These are phyloP conservation scores for Gymnopus androsaceus DNA, from an alignment of 1,284 basidiomycete genomes.

Conservation along the genomic window DNA sequence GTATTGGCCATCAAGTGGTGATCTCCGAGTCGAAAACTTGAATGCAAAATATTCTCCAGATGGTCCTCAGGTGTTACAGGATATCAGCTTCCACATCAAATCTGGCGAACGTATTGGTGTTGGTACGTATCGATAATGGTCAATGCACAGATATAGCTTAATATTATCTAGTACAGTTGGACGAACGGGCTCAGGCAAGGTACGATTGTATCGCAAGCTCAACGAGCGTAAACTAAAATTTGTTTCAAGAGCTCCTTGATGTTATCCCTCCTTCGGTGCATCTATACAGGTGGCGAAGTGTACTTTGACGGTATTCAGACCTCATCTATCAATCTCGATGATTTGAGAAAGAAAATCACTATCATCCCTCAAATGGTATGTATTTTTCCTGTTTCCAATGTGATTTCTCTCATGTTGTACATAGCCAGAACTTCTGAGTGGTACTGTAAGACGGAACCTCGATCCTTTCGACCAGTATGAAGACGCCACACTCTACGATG, in stretches of 20 bases:
- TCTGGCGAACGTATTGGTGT: conserved; percentile 53
- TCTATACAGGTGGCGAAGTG: conserved; percentile 45
- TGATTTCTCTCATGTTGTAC: not conserved
- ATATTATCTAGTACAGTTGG: conserved; percentile 44
- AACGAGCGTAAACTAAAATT: no score
- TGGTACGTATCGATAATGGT: conserved; percentile 32
- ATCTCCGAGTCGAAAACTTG: conserved; percentile 53
- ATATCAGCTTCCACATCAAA: conserved; percentile 44
- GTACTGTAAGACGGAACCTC: conserved; percentile 50
- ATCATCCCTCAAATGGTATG: conserved; percentile 39
- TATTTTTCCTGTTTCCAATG: conserved; percentile 41
- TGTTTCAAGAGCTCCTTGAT: conserved; percentile 34
- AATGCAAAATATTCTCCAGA: conserved; percentile 47
- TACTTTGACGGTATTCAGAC: conserved; percentile 41
- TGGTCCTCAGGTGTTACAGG: conserved; percentile 44
- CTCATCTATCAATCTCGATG: conserved; percentile 51
- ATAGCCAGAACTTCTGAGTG: conserved; percentile 54
- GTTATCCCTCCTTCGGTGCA: conserved; percentile 40
- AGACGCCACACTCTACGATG: conserved; percentile 48
- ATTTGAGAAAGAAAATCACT: conserved; percentile 47
- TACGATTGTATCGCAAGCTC: conserved; percentile 16
- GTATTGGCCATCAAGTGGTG: conserved; percentile 67
- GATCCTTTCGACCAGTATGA: conserved; percentile 65
- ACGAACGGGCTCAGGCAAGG: conserved; percentile 65
- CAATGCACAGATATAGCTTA: not conserved